A percentile compares a stretch with the other conserved stretches of the same genome.
These are phyloP conservation scores for Nicotiana undulata DNA, from an alignment of 257 asterid genomes.

Conservation along the genomic window DNA sequence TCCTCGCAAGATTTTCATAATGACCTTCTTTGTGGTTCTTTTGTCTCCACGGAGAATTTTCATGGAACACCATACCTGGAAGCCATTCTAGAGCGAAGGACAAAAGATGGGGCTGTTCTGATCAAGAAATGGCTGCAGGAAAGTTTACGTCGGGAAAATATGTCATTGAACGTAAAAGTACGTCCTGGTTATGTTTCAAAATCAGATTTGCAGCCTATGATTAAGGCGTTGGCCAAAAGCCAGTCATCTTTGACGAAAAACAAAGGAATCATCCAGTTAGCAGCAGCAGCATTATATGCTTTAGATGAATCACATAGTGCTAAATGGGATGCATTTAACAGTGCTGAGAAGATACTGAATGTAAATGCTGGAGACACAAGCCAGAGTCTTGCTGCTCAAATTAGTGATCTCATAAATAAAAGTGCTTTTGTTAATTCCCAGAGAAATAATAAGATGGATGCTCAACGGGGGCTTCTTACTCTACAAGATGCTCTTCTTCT, in stretches of 20 bases:
- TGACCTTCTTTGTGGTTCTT: slow-evolving; percentile 64
- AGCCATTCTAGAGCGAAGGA: slow-evolving; percentile 71
- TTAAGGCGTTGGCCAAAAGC: slow-evolving; percentile 57
- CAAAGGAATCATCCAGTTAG: slow-evolving; percentile 85
- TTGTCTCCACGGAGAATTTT: slow-evolving; percentile 67
- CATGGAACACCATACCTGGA: slow-evolving; percentile 84
- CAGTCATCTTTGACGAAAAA: slow-evolving; percentile 55
- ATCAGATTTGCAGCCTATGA: slow-evolving; percentile 53
- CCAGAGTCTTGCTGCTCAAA: slow-evolving; percentile 98
- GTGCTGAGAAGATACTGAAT: slow-evolving; percentile 88
- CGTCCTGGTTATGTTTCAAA: slow-evolving; percentile 72
- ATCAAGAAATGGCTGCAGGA: slow-evolving; percentile 97
- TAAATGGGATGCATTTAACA: slow-evolving; percentile 82
- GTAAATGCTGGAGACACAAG: slow-evolving; percentile 89
- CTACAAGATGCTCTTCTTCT: slow-evolving; percentile 83
- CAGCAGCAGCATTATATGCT: slow-evolving; percentile 63
- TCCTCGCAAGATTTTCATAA: slow-evolving; percentile 22
- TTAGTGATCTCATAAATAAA: slow-evolving; percentile 85
- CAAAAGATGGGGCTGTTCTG: slow-evolving; percentile 73
- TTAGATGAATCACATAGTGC: slow-evolving; percentile 57
- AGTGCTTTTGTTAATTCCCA: slow-evolving; percentile 53
- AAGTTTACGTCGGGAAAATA: slow-evolving; percentile 65
- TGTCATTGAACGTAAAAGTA: slow-evolving; percentile 38
- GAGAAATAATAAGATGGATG: slow-evolving; percentile 22
- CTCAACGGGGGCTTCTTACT: slow-evolving; percentile 50